Conservation (phyloP, 768 basidiomycete species). For the Nidularia pulvinata region DNA sequence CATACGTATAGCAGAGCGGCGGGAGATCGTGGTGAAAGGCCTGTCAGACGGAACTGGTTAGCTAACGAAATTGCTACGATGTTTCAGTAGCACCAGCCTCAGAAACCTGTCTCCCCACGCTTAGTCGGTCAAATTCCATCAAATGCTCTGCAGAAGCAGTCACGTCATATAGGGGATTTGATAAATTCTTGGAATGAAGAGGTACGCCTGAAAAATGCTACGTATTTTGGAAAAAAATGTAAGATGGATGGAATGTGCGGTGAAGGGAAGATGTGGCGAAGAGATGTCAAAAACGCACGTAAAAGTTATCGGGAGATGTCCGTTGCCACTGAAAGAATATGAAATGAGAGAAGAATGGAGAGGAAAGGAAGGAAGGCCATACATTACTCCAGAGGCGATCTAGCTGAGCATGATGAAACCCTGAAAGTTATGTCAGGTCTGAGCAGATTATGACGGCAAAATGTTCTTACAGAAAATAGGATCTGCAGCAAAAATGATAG, state of each 20-base stretch:
- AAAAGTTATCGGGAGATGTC: conserved; percentile 7
- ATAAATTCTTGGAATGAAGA: neutral
- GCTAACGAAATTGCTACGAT: neutral
- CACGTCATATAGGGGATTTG: conserved; percentile 1
- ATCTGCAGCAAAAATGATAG: conserved; percentile 1
- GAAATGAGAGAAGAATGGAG: neutral
- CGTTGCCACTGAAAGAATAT: conserved; percentile 7
- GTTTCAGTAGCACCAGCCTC: neutral
- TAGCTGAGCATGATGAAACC: neutral
- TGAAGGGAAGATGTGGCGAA: neutral
- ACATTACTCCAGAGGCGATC: neutral
- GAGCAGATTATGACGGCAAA: neutral
- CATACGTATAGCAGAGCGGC: neutral
- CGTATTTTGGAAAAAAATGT: neutral
- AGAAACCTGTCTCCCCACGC: neutral
- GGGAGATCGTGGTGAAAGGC: neutral
- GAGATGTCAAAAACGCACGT: conserved; percentile 1
- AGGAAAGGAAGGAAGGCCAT: neutral
- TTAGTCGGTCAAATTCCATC: neutral
- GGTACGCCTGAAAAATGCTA: conserved; percentile 6
- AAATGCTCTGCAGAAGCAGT: neutral
- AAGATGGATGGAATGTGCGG: too few species aligned
- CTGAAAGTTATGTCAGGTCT: neutral
- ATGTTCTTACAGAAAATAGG: conserved; percentile 6
- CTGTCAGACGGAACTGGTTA: neutral